Percentiles rank a stretch among this genome's conserved stretches.
These are phyloP conservation scores for Begonia fuchsioides DNA, from an alignment of 306 rosid genomes.

Conservation along the genomic window DNA sequence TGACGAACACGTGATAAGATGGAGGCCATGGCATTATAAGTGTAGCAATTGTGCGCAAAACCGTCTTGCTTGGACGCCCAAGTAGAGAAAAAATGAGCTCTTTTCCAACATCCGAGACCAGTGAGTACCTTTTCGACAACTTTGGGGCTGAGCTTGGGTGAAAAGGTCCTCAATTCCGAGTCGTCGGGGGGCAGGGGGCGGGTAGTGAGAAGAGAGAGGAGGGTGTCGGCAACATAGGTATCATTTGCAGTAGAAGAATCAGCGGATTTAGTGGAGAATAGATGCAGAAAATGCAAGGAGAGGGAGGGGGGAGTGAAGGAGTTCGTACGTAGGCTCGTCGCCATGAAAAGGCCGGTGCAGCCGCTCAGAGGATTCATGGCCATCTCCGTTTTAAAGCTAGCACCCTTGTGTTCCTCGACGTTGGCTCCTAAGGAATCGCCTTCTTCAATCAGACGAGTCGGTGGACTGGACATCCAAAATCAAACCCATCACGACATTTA, in stretches of 20 bases:
- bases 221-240: slow-evolving; percentile 10
- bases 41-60: slow-evolving; percentile 49
- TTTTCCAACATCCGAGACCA: slow-evolving; percentile 46
- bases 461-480: no score
- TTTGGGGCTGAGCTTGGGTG: slow-evolving; percentile 34
- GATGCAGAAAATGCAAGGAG: slow-evolving; percentile 2
- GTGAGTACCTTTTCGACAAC: slow-evolving; percentile 44
- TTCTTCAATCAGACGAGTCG: no score
- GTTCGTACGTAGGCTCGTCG: background rate
- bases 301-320: slow-evolving; percentile 3
- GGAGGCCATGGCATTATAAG: slow-evolving; percentile 62
- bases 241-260: slow-evolving; percentile 9
- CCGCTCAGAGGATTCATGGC: no score
- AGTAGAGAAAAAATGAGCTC: slow-evolving; percentile 41
- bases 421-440: no score
- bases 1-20: slow-evolving; percentile 41
- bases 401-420: no score
- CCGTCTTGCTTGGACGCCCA: slow-evolving; percentile 55
- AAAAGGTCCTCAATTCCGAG: slow-evolving; percentile 24
- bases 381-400: no score
- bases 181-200: slow-evolving; percentile 14
- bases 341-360: no score
- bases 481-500: no score
- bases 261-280: slow-evolving; percentile 9
- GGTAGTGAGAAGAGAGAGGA: slow-evolving; percentile 40